Evolutionary conservation across 768 basidiomycete species (phyloP), one percentile per base, ranked within the genome.

Genomic region (Pluteus cervinus): DNA sequence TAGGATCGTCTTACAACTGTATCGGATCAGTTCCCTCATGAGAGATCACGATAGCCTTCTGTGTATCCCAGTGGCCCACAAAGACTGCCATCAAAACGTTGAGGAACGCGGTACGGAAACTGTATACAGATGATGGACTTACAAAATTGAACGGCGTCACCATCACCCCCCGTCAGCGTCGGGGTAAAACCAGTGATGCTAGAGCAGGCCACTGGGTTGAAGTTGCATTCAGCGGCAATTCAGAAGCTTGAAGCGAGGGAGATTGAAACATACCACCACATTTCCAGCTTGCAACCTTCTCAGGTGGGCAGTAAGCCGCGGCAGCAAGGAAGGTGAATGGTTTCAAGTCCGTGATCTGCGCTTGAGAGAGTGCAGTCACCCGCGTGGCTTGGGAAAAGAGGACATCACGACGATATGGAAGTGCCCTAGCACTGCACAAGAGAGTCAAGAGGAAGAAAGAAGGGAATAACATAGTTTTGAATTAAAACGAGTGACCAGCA

Each of bases 21-120:
- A 58, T 66, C 5, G 76, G 73, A 42, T 81, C 73, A 4, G 79
- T 80, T 11, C 79, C 79, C 49, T 81, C 63, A 44, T 79, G 78
- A 1, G 70, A 71, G 6, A 80, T 74, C n/a, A 81, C 65, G 24
- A 79, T 64, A 3, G 74, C 61, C 39, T 68, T 61, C 41, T 69
- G 55, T 5, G 57, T 43, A 1, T 70, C 68, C 63, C 73, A 77
- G 45, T 70, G 76, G 5, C 79, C 78, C 14, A 79, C 75, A 46
- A 67, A 78, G 45, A 59, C 75, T 78, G 37, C 4, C 16, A 24
- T 29, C 6, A 20, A 33, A 31, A 14, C n/a, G n/a, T n/a, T n/a
- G 9, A 5, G 40, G 24, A 33, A 36, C 29, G 20, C 25, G 24
- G 14, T 21, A 25, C 25, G 20, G 17, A 12, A 12, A 29, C 14